A percentile compares a stretch with the other conserved stretches of the same genome.
Evolutionary conservation across 352 stramenopile species (phyloP).

Genomic region (Globisporangium uncinulatum): DNA sequence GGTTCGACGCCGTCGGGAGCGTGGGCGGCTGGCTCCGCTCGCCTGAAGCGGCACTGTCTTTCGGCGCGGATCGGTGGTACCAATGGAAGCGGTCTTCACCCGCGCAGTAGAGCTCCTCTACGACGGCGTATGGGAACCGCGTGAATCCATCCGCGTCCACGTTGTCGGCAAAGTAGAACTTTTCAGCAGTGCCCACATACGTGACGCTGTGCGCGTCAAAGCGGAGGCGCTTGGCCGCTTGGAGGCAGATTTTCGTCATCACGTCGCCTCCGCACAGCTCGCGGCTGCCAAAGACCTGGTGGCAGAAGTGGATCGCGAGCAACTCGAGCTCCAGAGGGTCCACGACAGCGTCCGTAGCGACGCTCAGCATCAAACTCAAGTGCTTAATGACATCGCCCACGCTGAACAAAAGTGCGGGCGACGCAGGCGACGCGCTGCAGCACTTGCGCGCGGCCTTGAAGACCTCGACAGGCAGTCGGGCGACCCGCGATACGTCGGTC

Average conservation of each 20-base stretch:
- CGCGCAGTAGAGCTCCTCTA: slow-evolving; percentile 33
- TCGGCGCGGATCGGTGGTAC: slow-evolving; percentile 36
- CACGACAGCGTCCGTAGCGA: slow-evolving; percentile 14
- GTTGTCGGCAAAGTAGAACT: slow-evolving; percentile 41
- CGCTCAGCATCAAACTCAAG: slow-evolving; percentile 44
- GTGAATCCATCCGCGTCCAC: slow-evolving; percentile 37
- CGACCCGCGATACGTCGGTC: slow-evolving; percentile 19
- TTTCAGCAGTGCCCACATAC: slow-evolving; percentile 17
- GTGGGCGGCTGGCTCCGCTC: background rate
- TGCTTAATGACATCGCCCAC: slow-evolving; percentile 36
- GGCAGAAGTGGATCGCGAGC: slow-evolving; percentile 29
- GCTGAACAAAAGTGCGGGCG: slow-evolving; percentile 40
- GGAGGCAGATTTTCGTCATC: background rate
- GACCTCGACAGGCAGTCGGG: slow-evolving; percentile 38
- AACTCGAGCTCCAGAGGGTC: slow-evolving; percentile 37
- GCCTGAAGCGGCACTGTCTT: slow-evolving; percentile 10
- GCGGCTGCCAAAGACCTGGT: slow-evolving; percentile 20
- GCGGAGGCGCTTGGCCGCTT: slow-evolving; percentile 29
- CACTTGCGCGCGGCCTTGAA: slow-evolving; percentile 19
- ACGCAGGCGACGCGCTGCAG: slow-evolving; percentile 20
- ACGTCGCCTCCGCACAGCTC: background rate
- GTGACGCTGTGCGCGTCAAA: slow-evolving; percentile 24
- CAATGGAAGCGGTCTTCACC: slow-evolving; percentile 63
- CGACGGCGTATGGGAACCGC: slow-evolving; percentile 18
- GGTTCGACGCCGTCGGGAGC: slow-evolving; percentile 1